These are phyloP conservation scores for Aspergillus novofumigatus DNA, from an alignment of 2,329 filamentous ascomycete species.

Conservation along the genomic window DNA sequence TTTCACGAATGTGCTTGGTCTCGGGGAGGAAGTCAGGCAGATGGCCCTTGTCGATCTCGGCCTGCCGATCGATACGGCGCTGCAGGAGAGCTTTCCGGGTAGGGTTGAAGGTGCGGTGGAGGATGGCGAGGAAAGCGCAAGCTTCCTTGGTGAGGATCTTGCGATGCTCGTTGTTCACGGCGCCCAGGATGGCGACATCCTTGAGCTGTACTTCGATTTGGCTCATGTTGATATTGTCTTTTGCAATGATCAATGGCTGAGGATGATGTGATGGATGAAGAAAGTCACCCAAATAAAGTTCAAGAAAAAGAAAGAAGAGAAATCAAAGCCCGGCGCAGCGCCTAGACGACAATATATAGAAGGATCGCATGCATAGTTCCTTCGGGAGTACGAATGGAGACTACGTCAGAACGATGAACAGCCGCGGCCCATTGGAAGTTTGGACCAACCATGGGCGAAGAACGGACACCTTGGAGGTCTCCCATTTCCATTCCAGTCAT, in stretches of 20 bases:
- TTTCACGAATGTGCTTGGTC: slow-evolving; percentile 91
- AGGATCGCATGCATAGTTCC: neutral
- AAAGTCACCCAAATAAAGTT: neutral
- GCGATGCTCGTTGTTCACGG: slow-evolving; percentile 70
- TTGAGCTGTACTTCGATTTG: slow-evolving; percentile 73
- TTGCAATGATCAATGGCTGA: neutral
- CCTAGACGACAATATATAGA: slow-evolving; percentile 9
- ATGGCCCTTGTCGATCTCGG: slow-evolving; percentile 83
- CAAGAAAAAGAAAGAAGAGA: neutral
- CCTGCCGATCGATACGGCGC: slow-evolving; percentile 79
- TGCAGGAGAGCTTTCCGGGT: slow-evolving; percentile 86
- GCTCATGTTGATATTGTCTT: slow-evolving; percentile 53
- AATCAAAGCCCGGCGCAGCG: neutral
- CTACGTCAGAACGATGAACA: slow-evolving; percentile 18
- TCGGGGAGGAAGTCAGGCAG: slow-evolving; percentile 93
- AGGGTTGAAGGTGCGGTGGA: slow-evolving; percentile 90
- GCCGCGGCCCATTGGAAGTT: slow-evolving; percentile 20
- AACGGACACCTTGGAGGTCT: neutral
- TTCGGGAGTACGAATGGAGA: slow-evolving; percentile 5
- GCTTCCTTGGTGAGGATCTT: slow-evolving; percentile 92
- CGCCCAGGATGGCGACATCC: slow-evolving; percentile 81
- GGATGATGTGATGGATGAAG: neutral
- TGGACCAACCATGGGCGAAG: neutral
- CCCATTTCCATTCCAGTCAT: neutral
- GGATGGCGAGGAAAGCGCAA: slow-evolving; percentile 83